Conservation (phyloP, 805 yeast genomes). For the Tanozyma kutaoensis region DNA sequence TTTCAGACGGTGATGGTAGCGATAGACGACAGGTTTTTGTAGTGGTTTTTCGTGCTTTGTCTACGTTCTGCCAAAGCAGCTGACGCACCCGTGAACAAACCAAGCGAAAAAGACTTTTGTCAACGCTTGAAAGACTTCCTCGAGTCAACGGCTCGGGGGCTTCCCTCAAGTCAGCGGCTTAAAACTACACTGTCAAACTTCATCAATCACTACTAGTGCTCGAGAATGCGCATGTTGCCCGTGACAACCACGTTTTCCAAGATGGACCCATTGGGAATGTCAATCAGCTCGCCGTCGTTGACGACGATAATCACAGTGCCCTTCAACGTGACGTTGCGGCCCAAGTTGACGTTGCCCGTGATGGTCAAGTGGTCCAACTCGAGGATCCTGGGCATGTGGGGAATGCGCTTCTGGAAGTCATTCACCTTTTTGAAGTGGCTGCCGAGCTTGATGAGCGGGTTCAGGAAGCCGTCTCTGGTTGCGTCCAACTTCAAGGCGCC, state of each 20-base stretch:
- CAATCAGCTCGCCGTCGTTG: conserved; percentile 92
- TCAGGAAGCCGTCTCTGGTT: conserved; percentile 77
- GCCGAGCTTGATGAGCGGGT: conserved; percentile 92
- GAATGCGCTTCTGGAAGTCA: conserved; percentile 78
- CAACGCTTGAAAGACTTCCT: too few relatives aligned
- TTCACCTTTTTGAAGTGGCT: conserved; percentile 93
- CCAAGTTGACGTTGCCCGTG: conserved; percentile 90
- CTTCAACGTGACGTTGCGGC: conserved; percentile 80
- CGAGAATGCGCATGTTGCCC: conserved; percentile 89
- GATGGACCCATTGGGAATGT: conserved; percentile 91
- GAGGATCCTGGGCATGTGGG: conserved; percentile 91
- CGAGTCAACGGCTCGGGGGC: too few relatives aligned
- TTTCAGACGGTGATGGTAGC: too few relatives aligned
- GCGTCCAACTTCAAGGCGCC: conserved; percentile 82
- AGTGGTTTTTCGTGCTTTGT: too few relatives aligned
- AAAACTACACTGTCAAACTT: too few relatives aligned
- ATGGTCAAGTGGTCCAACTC: conserved; percentile 96
- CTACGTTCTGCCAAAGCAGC: too few relatives aligned
- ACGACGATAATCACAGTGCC: conserved; percentile 98
- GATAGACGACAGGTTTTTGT: too few relatives aligned
- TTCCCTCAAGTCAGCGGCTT: too few relatives aligned
- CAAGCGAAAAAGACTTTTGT: too few relatives aligned
- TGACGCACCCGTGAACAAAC: too few relatives aligned
- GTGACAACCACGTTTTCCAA: conserved; percentile 95
- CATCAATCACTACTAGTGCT: conserved; percentile 53